Percentiles rank a stretch among this genome's conserved stretches.
phyloP scores from a whole-genome alignment of 306 rosid genomes.

The Vigna unguiculata region DNA sequence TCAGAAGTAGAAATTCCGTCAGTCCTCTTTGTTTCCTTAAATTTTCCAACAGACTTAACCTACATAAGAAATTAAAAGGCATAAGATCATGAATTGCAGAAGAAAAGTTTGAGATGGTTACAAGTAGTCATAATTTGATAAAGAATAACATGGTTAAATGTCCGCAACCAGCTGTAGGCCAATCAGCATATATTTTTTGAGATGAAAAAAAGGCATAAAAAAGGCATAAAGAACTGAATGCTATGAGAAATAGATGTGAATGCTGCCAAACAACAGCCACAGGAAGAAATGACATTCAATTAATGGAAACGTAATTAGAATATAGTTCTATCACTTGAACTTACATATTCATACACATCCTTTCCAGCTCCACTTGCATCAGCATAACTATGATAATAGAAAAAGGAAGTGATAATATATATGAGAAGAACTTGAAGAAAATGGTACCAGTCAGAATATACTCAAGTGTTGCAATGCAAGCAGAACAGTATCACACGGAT shows the following conservation, averaged over 20 bases:
- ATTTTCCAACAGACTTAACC: slow-evolving; percentile 87
- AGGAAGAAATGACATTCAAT: background rate
- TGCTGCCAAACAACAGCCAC: background rate
- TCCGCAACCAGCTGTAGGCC: slow-evolving; percentile 1
- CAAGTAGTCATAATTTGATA: slow-evolving; percentile 3
- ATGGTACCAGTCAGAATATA: background rate
- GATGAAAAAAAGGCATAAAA: background rate
- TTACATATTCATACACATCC: slow-evolving; percentile 90
- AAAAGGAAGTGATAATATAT: slow-evolving; percentile 37
- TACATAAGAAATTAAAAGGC: slow-evolving; percentile 44
- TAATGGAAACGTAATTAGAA: slow-evolving; percentile 24
- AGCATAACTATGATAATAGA: slow-evolving; percentile 70
- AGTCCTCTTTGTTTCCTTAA: slow-evolving; percentile 90
- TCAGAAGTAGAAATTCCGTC: slow-evolving; percentile 98
- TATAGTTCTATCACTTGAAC: slow-evolving; percentile 43
- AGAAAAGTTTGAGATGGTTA: slow-evolving; percentile 21
- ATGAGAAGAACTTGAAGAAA: slow-evolving; percentile 37
- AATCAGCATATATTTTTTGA: background rate
- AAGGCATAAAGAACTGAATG: slow-evolving; percentile 6
- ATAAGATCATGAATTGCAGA: slow-evolving; percentile 27
- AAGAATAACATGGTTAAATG: slow-evolving; percentile 15
- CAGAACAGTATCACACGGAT: slow-evolving; percentile 22
- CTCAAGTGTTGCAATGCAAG: slow-evolving; percentile 34
- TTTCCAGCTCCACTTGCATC: slow-evolving; percentile 94
- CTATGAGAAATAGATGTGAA: slow-evolving; percentile 4